Evolutionary conservation across 257 asterid genomes (phyloP), one percentile per base, ranked within the genome.

Genomic region (Ilex asprella): DNA sequence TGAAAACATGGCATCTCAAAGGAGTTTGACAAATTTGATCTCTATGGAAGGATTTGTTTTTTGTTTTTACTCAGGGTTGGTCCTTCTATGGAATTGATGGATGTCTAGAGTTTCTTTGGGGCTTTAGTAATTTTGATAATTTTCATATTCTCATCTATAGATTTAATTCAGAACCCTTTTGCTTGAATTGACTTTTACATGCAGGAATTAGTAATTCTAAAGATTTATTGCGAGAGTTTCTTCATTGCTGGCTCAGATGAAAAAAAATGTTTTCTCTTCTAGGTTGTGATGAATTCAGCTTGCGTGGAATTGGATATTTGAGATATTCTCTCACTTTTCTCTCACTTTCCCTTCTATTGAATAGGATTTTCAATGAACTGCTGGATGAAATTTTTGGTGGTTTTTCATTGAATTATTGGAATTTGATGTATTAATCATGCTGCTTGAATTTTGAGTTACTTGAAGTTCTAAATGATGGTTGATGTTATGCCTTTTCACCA

Each of bases 381-480:
- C 16, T 1, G 21, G 30, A 53, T 53, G 57, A 53, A 53, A 53
- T 21, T 7, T 10, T 4, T 6, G 13, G 52, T 46, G n/a, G 3
- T 10, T 10, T 46, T 46, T 46, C n/a, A 3, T 2, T 10, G n/a
- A 14, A 46, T 46, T 1, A 46, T 46, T 46, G n/a, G 3, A 46
- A 4, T 46, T 14, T 46, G 52, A 46, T 14, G 58, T 63, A 39
- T 14, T 46, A 57, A 32, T 50, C 47, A 69, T 61, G 66, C 55
- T 67, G 44, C 47, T 60, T 62, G 59, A 12, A 49, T 54, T 21
- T 59, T 69, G 52, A 64, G 46, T 43, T 1, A 59, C 58, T 10
- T 46, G 13, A 46, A 35, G 7, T 8, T 35, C 7, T 35, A 35
- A 35, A 4, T 35, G 41, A 3, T 35, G 41, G 5, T 35, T 4